Percentiles rank a stretch among this genome's conserved stretches.
Conservation (phyloP, 2,329 filamentous ascomycete genomes). For the Onygenales sp. region DNA sequence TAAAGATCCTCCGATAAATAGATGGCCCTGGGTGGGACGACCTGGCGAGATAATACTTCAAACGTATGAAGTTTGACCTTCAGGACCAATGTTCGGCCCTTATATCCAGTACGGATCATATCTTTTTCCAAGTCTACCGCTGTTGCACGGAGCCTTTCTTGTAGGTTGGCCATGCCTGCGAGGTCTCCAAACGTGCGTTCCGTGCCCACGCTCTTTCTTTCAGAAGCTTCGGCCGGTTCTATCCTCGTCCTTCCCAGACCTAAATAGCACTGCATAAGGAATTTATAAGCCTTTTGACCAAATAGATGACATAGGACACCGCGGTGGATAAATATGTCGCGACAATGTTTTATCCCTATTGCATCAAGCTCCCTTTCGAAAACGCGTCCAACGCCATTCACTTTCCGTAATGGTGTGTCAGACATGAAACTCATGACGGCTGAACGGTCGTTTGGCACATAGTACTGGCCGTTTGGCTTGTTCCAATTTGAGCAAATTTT, state of each 20-base stretch:
- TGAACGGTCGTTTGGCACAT: slow-evolving; percentile 59
- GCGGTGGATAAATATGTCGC: slow-evolving; percentile 71
- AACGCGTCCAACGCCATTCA: slow-evolving; percentile 90
- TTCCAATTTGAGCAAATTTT: slow-evolving; percentile 95
- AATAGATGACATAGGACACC: slow-evolving; percentile 69
- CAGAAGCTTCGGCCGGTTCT: slow-evolving; percentile 78
- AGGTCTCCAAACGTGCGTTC: slow-evolving; percentile 87
- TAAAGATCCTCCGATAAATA: slow-evolving; percentile 72
- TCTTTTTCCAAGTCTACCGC: slow-evolving; percentile 84
- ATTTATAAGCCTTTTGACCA: slow-evolving; percentile 83
- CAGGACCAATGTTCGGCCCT: slow-evolving; percentile 80
- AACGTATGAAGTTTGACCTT: slow-evolving; percentile 95
- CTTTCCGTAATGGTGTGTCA: slow-evolving; percentile 73
- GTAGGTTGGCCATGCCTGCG: slow-evolving; percentile 55
- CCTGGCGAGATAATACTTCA: slow-evolving; percentile 79
- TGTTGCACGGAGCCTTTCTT: slow-evolving; percentile 67
- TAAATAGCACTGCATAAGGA: slow-evolving; percentile 73
- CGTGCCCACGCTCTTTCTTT: slow-evolving; percentile 87
- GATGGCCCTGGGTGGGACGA: slow-evolving; percentile 63
- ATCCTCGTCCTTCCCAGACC: slow-evolving; percentile 79
- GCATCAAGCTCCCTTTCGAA: slow-evolving; percentile 84
- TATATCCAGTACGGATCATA: slow-evolving; percentile 67
- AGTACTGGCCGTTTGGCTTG: slow-evolving; percentile 90
- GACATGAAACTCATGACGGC: slow-evolving; percentile 81
- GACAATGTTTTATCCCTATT: slow-evolving; percentile 78